phyloP scores from a whole-genome alignment of 2,329 filamentous ascomycete genomes.

The Pseudogymnoascus sp. region DNA sequence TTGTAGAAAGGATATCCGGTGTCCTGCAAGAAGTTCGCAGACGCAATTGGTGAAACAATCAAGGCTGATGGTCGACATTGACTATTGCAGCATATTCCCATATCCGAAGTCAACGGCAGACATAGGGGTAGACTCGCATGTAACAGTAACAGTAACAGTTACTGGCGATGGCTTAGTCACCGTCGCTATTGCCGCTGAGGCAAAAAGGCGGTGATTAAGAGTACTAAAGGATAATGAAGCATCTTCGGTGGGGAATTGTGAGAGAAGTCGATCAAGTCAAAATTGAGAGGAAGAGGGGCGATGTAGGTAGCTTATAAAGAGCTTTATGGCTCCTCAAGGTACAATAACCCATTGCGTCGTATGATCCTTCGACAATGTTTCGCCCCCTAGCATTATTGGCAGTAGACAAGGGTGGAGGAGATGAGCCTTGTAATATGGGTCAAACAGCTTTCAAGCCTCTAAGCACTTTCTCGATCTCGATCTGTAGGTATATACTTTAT shows the following conservation, averaged over 20 bases:
- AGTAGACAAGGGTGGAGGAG: background rate
- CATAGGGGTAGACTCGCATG: background rate
- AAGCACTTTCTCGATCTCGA: no score
- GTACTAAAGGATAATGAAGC: background rate
- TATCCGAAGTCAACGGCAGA: background rate
- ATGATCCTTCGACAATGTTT: background rate
- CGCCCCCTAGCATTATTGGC: background rate
- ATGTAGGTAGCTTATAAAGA: background rate
- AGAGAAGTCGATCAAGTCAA: background rate
- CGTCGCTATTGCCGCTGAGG: background rate
- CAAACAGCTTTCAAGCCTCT: no score
- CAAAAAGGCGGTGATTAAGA: background rate
- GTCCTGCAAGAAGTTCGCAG: background rate
- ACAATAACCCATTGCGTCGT: background rate
- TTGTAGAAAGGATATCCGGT: conserved; percentile 24
- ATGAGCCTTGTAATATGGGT: no score
- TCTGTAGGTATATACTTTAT: no score
- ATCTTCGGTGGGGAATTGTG: background rate
- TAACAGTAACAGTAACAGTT: background rate
- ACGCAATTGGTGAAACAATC: background rate
- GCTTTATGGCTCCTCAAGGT: background rate
- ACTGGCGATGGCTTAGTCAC: background rate
- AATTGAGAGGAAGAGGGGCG: background rate
- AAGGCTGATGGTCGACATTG: background rate
- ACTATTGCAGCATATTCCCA: background rate